Conservation (phyloP, 371 early-diverging fungal species). For the Smittium mucronatum region DNA sequence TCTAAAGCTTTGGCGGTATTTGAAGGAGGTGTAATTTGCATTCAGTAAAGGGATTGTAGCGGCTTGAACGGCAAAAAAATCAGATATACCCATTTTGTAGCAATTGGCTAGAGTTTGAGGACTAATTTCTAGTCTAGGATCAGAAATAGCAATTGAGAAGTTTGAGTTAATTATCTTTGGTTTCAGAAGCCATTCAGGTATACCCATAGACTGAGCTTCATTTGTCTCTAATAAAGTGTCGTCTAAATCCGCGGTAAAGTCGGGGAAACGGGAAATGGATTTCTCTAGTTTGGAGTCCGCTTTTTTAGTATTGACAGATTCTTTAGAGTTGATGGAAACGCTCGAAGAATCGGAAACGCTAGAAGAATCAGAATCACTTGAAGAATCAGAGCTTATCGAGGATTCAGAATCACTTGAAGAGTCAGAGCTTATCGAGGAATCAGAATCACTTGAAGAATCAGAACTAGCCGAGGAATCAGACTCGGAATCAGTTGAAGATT, state of each 20-base stretch:
- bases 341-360: not conserved
- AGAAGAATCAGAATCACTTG: not conserved
- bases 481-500: not conserved
- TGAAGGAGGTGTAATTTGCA: slow-evolving; percentile 26
- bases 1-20: slow-evolving; percentile 28
- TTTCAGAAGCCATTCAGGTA: slow-evolving; percentile 73
- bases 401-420: not conserved
- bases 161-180: slow-evolving; percentile 58
- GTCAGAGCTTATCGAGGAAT: not conserved
- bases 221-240: slow-evolving; percentile 11
- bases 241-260: slow-evolving; percentile 23
- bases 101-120: slow-evolving; percentile 38
- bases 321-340: not conserved
- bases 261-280: slow-evolving; percentile 20
- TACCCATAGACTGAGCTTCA: slow-evolving; percentile 41
- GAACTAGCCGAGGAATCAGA: not conserved
- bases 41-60: slow-evolving; percentile 72
- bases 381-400: not conserved
- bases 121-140: slow-evolving; percentile 44
- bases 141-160: slow-evolving; percentile 29
- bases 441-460: not conserved
- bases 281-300: not conserved
- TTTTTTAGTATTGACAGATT: not conserved
- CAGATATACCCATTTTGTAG: slow-evolving; percentile 48
- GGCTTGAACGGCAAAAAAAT: slow-evolving; percentile 83